A percentile compares a stretch with the other conserved stretches of the same genome.
Evolutionary conservation across 495 filamentous ascomycete species (phyloP).

Genomic region (Choiromyces venosus): DNA sequence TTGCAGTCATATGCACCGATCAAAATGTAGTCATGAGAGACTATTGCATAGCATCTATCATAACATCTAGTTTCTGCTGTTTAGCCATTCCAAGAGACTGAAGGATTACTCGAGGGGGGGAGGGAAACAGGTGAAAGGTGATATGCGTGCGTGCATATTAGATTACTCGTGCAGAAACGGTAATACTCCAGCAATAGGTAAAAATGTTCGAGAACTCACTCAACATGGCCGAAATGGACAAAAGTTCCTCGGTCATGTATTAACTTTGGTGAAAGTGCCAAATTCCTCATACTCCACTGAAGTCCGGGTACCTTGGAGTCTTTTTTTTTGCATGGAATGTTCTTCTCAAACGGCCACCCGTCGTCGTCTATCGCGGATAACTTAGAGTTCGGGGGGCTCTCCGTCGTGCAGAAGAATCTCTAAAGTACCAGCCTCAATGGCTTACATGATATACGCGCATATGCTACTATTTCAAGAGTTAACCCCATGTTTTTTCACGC

Average conservation of each 20-base stretch:
- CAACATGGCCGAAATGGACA: neutral
- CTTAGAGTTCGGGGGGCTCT: neutral
- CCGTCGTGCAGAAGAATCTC: too few species aligned
- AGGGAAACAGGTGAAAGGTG: neutral
- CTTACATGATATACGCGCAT: neutral
- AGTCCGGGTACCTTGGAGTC: neutral
- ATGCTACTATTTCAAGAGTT: neutral
- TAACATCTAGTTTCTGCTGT: neutral
- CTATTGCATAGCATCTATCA: neutral
- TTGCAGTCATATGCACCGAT: neutral
- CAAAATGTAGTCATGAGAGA: neutral
- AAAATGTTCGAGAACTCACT: neutral
- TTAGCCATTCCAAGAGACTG: neutral
- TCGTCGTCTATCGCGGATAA: neutral
- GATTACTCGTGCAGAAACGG: neutral
- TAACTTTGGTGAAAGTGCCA: neutral
- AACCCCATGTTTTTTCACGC: neutral
- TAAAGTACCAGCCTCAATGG: neutral
- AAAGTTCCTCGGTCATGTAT: neutral
- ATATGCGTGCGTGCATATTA: neutral
- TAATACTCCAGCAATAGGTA: neutral
- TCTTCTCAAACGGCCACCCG: neutral
- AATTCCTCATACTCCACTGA: neutral
- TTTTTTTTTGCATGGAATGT: neutral
- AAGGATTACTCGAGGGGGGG: neutral